Evolutionary conservation across 2,329 filamentous ascomycete genomes (phyloP).

Genomic region (Penicillium rolfsii): DNA sequence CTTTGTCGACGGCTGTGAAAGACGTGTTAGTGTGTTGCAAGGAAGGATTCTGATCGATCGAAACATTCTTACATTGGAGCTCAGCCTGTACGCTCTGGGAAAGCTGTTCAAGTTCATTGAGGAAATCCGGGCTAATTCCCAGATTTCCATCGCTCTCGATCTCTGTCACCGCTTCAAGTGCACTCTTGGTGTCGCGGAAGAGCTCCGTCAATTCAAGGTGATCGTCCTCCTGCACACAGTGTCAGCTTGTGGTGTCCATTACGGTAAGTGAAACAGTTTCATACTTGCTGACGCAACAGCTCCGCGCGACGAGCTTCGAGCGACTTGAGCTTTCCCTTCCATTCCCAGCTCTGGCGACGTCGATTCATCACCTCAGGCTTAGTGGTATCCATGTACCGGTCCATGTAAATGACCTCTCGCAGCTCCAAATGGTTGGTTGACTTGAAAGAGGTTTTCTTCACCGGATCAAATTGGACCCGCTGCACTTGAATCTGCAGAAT

Average conservation of each 20-base stretch:
- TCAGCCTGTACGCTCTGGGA: conserved; percentile 51
- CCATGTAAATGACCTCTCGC: conserved; percentile 80
- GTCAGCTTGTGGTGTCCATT: not conserved
- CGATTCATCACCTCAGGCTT: conserved; percentile 64
- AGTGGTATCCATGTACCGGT: conserved; percentile 75
- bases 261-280: not conserved
- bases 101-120: conserved; percentile 50
- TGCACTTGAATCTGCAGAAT: conserved; percentile 89
- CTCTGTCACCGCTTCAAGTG: conserved; percentile 48
- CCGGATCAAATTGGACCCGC: conserved; percentile 72
- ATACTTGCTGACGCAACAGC: conserved; percentile 45
- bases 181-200: conserved; percentile 40
- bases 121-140: conserved; percentile 47
- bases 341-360: conserved; percentile 73
- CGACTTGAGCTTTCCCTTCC: conserved; percentile 65
- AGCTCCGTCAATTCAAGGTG: conserved; percentile 4
- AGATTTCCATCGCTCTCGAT: conserved; percentile 37
- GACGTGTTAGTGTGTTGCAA: conserved; percentile 1
- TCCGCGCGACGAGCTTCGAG: conserved; percentile 55
- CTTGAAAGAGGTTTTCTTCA: conserved; percentile 65
- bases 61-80: conserved; percentile 47
- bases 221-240: conserved; percentile 23
- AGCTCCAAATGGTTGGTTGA: conserved; percentile 77
- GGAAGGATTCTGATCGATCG: not conserved
- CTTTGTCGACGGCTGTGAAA: conserved; percentile 39